A percentile compares a stretch with the other conserved stretches of the same genome.
Evolutionary conservation across 1,139 yeast species (phyloP).

Genomic region (Suhomyces guaymorum): DNA sequence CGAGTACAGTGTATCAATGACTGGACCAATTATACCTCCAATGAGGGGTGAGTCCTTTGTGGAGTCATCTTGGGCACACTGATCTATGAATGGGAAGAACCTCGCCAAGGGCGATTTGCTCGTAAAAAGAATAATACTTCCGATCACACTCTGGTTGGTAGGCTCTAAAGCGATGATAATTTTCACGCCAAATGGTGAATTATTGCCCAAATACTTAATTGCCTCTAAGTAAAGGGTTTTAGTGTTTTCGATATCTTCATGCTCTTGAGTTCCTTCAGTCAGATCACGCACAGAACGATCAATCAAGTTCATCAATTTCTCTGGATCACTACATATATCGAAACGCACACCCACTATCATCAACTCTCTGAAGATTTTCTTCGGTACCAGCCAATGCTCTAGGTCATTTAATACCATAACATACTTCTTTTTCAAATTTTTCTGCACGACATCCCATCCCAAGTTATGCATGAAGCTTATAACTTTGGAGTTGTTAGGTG

Average conservation of each 20-base stretch:
- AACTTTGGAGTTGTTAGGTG: constrained; percentile 22
- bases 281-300: constrained; percentile 16
- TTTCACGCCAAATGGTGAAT: constrained; percentile 35
- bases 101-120: constrained; percentile 48
- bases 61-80: constrained; percentile 20
- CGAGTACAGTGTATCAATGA: constrained; percentile 57
- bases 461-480: constrained; percentile 36
- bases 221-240: constrained; percentile 25
- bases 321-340: constrained; percentile 51
- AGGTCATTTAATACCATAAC: constrained; percentile 42
- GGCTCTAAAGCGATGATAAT: constrained; percentile 61
- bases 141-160: constrained; percentile 53
- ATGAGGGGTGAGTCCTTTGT: constrained; percentile 23
- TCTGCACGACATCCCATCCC: constrained; percentile 37
- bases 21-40: constrained; percentile 60
- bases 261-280: constrained; percentile 8
- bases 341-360: constrained; percentile 62
- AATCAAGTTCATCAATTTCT: constrained; percentile 41
- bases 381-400: constrained; percentile 53
- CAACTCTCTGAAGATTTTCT: constrained; percentile 55
- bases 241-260: constrained; percentile 18
- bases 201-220: constrained; percentile 18
- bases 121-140: constrained; percentile 56
- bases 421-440: constrained; percentile 25
- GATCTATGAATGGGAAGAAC: constrained; percentile 54